Conservation (phyloP, 768 basidiomycete species). For the Mycena latifolia region DNA sequence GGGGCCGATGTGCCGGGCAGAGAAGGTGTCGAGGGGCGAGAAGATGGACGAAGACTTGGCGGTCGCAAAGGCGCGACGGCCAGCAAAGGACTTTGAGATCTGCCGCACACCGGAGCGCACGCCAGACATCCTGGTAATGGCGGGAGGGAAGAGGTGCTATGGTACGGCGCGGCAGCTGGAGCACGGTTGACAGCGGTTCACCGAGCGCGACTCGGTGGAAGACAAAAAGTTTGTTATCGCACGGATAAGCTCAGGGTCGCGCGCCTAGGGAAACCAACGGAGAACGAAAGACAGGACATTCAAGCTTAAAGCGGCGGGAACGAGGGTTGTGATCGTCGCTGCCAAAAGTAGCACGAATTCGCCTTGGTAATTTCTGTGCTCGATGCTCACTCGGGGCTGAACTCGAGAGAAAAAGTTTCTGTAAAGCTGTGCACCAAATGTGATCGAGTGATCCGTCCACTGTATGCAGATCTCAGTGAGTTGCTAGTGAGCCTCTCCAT, state of each 20-base stretch:
- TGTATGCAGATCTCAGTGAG: too few relatives aligned
- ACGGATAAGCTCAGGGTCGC: constrained; percentile 20
- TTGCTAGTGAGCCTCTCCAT: too few relatives aligned
- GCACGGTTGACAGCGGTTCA: not conserved
- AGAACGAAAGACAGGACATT: not conserved
- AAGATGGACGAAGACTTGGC: constrained; percentile 75
- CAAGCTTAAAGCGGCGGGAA: too few relatives aligned
- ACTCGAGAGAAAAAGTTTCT: too few relatives aligned
- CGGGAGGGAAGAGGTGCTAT: constrained; percentile 22
- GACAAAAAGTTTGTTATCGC: not conserved
- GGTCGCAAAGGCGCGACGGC: constrained; percentile 65
- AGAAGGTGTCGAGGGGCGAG: constrained; percentile 89
- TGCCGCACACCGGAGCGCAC: constrained; percentile 33
- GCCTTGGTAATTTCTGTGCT: too few relatives aligned
- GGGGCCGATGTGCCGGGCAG: constrained; percentile 93
- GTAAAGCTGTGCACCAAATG: too few relatives aligned
- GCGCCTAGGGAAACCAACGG: not conserved
- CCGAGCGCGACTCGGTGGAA: constrained; percentile 13
- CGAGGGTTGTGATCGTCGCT: not conserved
- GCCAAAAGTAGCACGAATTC: too few relatives aligned
- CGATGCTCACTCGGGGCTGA: too few relatives aligned
- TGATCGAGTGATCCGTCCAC: too few relatives aligned
- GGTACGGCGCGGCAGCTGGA: too few relatives aligned
- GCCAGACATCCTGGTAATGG: constrained; percentile 39
- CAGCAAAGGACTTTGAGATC: constrained; percentile 33